Evolutionary conservation across 495 filamentous ascomycete species (phyloP), one percentile per base, ranked within the genome.

Genomic region (Xylona heveae): DNA sequence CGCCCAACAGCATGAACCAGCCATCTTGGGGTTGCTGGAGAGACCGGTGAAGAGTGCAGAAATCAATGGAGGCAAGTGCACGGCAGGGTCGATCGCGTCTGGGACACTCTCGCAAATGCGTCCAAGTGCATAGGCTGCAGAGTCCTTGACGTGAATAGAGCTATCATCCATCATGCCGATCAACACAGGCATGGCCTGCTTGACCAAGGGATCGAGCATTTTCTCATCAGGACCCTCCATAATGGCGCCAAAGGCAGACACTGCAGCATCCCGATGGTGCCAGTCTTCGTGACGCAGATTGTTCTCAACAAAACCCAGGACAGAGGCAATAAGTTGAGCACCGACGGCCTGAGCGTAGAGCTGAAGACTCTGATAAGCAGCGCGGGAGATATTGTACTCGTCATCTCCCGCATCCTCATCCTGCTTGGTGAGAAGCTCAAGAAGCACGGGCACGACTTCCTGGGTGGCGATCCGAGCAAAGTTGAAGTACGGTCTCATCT

Each of bases 221-320:
- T 74, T 78, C 47, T 84, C 77, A 24, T 94, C 84, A 1, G 88
- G 88, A 14, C 88, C 88, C 46, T 95, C 88, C 88, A 97, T 94
- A 39, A 97, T 94, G 29, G 82, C 88, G 35, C 88, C 90, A 42
- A 97, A 95, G n/a, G 88, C 83, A 33, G 88, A 90, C 7, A 95
- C 85, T 6, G 88, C 84, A 19, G 88, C 88, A 59, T 97, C 88
- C 20, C 88, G 70, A 37, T 67, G 62, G 46, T 83, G 81, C 88
- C 88, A 97, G 48, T 93, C 79, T 33, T 88, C 80, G 35, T 64
- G 63, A 24, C 83, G 76, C 33, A 95, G 68, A 57, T 95, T 82
- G 41, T 66, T 61, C 57, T 95, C 90, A 30, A 97, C 82, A 47
- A 95, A 95, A 6, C 60, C 45, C 36, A 97, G 66, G 17, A 95